A percentile compares a stretch with the other conserved stretches of the same genome.
These are phyloP conservation scores for Russula abietina DNA, from an alignment of 768 basidiomycete genomes.

Conservation along the genomic window DNA sequence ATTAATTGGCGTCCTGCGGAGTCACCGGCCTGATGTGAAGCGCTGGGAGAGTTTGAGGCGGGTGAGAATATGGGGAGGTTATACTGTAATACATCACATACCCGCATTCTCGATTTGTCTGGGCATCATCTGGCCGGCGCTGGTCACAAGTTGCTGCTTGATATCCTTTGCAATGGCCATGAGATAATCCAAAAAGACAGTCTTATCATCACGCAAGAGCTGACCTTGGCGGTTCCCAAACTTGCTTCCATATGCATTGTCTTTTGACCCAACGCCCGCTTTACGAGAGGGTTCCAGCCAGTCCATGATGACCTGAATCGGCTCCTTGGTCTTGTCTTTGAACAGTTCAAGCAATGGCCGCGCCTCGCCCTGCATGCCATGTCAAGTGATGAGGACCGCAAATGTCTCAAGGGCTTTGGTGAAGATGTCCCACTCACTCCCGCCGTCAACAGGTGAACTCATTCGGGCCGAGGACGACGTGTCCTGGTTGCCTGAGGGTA, in stretches of 20 bases:
- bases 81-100: constrained; percentile 43
- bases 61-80: constrained; percentile 23
- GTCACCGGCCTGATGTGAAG: constrained; percentile 88
- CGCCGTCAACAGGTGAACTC: constrained; percentile 20
- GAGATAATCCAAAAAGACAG: constrained; percentile 24
- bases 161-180: too few relatives aligned
- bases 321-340: constrained; percentile 23
- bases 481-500: constrained; percentile 39
- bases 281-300: constrained; percentile 24
- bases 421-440: constrained; percentile 21
- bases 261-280: constrained; percentile 14
- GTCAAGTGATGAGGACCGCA: constrained; percentile 16
- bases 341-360: constrained; percentile 25
- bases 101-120: too few relatives aligned
- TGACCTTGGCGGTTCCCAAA: constrained; percentile 4
- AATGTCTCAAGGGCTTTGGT: constrained; percentile 19
- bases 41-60: constrained; percentile 40
- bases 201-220: constrained; percentile 15
- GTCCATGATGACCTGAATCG: constrained; percentile 12
- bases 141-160: too few relatives aligned
- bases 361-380: constrained; percentile 18
- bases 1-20: constrained; percentile 69
- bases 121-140: too few relatives aligned
- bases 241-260: constrained; percentile 10
- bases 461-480: constrained; percentile 23